phyloP scores from a whole-genome alignment of 352 stramenopile genomes.

The Phytopythium ostracodes region DNA sequence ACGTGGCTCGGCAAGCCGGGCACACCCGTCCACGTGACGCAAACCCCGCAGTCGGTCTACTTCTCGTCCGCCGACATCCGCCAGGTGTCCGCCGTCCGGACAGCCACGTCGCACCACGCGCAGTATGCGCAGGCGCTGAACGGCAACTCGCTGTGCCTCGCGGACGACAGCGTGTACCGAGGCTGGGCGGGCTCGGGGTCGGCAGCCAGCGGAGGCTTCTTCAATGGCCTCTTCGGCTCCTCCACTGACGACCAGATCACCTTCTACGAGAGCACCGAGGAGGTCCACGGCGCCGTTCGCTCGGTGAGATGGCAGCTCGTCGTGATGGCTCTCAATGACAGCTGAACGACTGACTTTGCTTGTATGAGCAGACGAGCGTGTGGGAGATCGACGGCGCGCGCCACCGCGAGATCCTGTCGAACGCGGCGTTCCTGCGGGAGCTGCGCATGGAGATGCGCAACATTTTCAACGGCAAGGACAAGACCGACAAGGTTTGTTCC shows the following conservation, averaged over 20 bases:
- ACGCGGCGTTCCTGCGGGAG: slow-evolving; percentile 68
- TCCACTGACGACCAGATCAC: slow-evolving; percentile 54
- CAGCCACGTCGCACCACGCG: slow-evolving; percentile 44
- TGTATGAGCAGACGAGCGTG: slow-evolving; percentile 50
- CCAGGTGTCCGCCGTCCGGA: slow-evolving; percentile 38
- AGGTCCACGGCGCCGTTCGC: slow-evolving; percentile 17
- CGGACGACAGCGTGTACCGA: slow-evolving; percentile 6
- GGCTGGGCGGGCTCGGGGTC: slow-evolving; percentile 7
- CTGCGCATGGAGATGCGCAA: slow-evolving; percentile 65
- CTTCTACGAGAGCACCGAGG: slow-evolving; percentile 60
- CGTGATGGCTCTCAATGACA: background rate
- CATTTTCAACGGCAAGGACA: slow-evolving; percentile 50
- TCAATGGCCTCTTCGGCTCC: slow-evolving; percentile 58
- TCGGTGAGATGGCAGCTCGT: slow-evolving; percentile 24
- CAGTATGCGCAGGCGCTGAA: slow-evolving; percentile 49
- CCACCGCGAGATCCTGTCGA: slow-evolving; percentile 73
- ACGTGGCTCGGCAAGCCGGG: slow-evolving; percentile 58
- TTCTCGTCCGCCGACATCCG: slow-evolving; percentile 57
- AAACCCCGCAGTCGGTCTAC: slow-evolving; percentile 68
- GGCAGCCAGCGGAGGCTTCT: slow-evolving; percentile 28
- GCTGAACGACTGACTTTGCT: background rate
- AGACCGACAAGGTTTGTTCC: slow-evolving; percentile 44
- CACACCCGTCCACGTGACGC: slow-evolving; percentile 56
- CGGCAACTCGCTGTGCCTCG: slow-evolving; percentile 38
- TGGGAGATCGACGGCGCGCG: slow-evolving; percentile 76